These are phyloP conservation scores for Citrullus amarus DNA, from an alignment of 306 rosid species.

Conservation along the genomic window DNA sequence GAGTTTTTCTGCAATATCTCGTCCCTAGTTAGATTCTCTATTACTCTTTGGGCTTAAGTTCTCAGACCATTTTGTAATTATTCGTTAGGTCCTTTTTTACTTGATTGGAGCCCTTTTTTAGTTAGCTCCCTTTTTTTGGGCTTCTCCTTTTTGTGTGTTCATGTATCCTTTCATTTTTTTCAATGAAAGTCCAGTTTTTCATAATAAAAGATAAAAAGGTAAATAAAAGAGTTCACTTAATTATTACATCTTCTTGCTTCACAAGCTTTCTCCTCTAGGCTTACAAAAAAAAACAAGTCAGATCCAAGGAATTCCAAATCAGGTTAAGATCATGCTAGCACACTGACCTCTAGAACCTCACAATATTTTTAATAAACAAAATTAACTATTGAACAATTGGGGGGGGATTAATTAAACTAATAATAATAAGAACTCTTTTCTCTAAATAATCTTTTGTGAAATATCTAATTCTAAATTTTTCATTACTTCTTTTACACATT, in stretches of 20 bases:
- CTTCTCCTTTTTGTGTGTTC: not conserved
- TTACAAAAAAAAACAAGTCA: not conserved
- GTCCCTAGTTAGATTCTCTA: not conserved
- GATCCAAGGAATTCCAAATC: not conserved
- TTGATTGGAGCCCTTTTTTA: not conserved
- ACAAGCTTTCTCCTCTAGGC: not conserved
- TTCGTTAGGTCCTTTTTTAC: not conserved
- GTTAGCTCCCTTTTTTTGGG: not conserved
- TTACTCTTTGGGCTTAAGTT: not conserved
- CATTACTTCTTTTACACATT: not conserved
- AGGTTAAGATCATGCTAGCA: not conserved
- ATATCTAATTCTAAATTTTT: not conserved
- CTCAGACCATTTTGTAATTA: not conserved
- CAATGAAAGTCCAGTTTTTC: not conserved
- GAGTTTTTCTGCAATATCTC: not conserved
- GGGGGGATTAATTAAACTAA: too few species aligned
- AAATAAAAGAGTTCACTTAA: not conserved
- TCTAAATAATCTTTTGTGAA: not conserved
- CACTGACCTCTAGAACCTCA: not conserved
- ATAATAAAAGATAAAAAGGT: not conserved
- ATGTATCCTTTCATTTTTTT: not conserved
- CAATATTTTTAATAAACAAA: not conserved
- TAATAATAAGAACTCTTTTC: not conserved
- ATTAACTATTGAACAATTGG: too few species aligned
- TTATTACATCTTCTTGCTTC: not conserved